phyloP scores from a whole-genome alignment of 2,329 filamentous ascomycete species.

The Hirsutella thompsonii region DNA sequence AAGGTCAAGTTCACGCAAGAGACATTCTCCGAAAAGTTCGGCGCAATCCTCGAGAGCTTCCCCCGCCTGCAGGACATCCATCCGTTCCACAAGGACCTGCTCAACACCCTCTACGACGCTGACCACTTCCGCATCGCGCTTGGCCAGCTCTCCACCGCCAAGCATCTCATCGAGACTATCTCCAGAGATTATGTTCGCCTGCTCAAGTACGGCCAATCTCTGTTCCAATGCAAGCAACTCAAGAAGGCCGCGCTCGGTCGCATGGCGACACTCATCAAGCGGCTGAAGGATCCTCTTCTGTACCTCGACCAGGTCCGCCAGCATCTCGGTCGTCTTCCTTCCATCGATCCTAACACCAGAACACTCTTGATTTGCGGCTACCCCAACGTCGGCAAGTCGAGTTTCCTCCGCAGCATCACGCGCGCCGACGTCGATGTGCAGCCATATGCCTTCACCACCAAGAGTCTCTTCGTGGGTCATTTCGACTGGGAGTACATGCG shows the following conservation, averaged over 20 bases:
- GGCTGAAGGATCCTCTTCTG: constrained; percentile 84
- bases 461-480: constrained; percentile 92
- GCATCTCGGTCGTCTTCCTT: constrained; percentile 90
- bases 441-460: constrained; percentile 97
- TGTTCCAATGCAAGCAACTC: constrained; percentile 98
- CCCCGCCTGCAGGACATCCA: constrained; percentile 89
- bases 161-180: constrained; percentile 92
- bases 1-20: constrained; percentile 98
- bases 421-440: constrained; percentile 94
- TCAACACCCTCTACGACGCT: constrained; percentile 97
- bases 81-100: constrained; percentile 69
- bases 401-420: constrained; percentile 84
- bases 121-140: constrained; percentile 97
- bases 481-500: constrained; percentile 73
- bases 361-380: constrained; percentile 96
- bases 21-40: constrained; percentile 90
- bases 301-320: constrained; percentile 89
- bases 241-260: constrained; percentile 92
- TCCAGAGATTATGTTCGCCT: constrained; percentile 92
- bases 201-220: constrained; percentile 80
- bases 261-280: constrained; percentile 95
- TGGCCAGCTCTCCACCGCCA: constrained; percentile 89
- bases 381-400: constrained; percentile 95
- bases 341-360: constrained; percentile 96
- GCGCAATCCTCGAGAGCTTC: constrained; percentile 82